Evolutionary conservation across 768 basidiomycete species (phyloP).

Genomic region (Phanerochaete sordida): DNA sequence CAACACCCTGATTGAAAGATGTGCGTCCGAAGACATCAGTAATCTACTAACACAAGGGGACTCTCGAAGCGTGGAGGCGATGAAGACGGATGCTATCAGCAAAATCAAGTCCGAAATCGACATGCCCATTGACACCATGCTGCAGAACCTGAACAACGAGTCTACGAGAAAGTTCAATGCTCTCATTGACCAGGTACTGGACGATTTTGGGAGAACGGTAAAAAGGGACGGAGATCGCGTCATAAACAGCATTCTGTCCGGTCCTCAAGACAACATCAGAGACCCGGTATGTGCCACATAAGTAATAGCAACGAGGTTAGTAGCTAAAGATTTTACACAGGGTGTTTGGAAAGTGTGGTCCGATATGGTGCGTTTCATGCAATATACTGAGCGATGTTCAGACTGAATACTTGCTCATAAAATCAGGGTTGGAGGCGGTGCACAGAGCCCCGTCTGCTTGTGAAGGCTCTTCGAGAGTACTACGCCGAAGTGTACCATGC

Average conservation of each 20-base stretch:
- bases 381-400: no score
- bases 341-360: constrained; percentile 16
- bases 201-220: neutral
- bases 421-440: constrained; percentile 22
- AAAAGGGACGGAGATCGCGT: constrained; percentile 17
- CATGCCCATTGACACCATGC: neutral
- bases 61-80: no score
- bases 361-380: constrained; percentile 11
- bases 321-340: constrained; percentile 1
- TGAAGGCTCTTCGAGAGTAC: constrained; percentile 20
- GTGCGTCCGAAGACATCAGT: no score
- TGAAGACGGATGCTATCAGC: neutral
- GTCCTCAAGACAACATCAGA: constrained; percentile 18
- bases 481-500: constrained; percentile 3
- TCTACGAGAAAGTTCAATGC: constrained; percentile 2
- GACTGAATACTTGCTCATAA: no score
- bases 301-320: no score
- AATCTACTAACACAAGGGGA: neutral
- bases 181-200: neutral
- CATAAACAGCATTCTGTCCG: constrained; percentile 12
- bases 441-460: constrained; percentile 19
- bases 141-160: neutral
- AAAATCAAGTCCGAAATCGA: neutral
- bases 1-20: no score
- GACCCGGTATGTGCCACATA: constrained; percentile 13